Conservation (phyloP, 441 rosid species). For the Monsonia emarginata region DNA sequence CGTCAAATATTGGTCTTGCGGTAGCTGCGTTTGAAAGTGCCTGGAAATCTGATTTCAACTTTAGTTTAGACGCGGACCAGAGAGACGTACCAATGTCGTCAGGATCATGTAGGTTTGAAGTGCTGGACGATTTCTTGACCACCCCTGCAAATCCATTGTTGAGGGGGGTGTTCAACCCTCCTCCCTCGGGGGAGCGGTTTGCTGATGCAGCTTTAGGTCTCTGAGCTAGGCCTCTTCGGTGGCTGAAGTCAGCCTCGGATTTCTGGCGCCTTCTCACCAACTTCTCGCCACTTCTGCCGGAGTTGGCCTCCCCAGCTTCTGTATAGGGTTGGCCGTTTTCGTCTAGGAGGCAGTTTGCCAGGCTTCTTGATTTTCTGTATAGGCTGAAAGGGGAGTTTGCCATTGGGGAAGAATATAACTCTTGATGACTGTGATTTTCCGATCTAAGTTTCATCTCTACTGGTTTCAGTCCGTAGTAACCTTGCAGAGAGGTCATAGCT, state of each 20-base stretch:
- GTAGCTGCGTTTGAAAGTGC: conserved; percentile 37
- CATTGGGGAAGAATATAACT: conserved; percentile 28
- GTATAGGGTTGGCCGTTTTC: no score
- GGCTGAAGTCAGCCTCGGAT: conserved; percentile 32
- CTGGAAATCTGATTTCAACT: conserved; percentile 39
- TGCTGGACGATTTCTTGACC: conserved; percentile 64
- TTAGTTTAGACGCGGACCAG: conserved; percentile 36
- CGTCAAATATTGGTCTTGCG: conserved; percentile 56
- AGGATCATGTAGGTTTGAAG: conserved; percentile 48
- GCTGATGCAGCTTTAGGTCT: conserved; percentile 34
- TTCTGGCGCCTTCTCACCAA: conserved; percentile 55
- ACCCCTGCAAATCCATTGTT: conserved; percentile 22
- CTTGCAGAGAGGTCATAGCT: conserved; percentile 55
- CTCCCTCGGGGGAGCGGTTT: neutral
- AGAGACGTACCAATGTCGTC: conserved; percentile 32
- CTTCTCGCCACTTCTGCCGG: conserved; percentile 36
- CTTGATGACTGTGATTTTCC: no score
- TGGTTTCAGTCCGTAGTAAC: conserved; percentile 46
- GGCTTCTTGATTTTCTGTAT: conserved; percentile 54
- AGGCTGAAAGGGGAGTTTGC: conserved; percentile 31
- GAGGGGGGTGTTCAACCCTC: conserved; percentile 20
- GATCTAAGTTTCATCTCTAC: conserved; percentile 15
- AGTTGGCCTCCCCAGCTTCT: conserved; percentile 24
- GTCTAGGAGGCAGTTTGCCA: conserved; percentile 33
- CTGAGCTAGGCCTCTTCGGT: conserved; percentile 38